Evolutionary conservation across 192 early-diverging fungal genomes (phyloP).

Genomic region (Allomyces javanicus): DNA sequence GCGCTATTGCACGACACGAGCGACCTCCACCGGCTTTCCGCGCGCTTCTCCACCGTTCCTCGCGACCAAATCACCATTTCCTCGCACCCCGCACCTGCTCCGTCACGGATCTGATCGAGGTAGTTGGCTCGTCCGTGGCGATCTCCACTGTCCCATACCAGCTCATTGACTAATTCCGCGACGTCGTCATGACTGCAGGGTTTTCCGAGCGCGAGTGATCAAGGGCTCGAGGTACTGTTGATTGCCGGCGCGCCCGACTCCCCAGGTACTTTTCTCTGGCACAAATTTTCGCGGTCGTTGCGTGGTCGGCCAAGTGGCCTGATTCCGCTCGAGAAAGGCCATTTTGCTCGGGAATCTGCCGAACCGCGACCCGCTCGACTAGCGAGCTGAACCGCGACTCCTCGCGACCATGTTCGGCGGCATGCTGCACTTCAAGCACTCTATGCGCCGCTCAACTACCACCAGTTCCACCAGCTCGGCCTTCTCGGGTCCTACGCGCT

Average conservation of each 20-base stretch:
- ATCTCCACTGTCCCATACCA: too few relatives aligned
- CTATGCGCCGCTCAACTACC: conserved; percentile 52
- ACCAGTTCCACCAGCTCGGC: conserved; percentile 55
- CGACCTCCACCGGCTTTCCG: too few relatives aligned
- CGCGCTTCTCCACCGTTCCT: too few relatives aligned
- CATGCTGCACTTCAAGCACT: conserved; percentile 78
- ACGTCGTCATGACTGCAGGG: too few relatives aligned
- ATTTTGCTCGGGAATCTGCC: conserved; percentile 83
- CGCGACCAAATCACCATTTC: too few relatives aligned
- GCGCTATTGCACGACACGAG: too few relatives aligned
- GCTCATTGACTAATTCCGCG: too few relatives aligned
- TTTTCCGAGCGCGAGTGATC: too few relatives aligned
- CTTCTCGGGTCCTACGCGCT: conserved; percentile 38
- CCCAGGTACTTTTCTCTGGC: conserved; percentile 70
- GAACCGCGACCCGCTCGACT: conserved; percentile 80
- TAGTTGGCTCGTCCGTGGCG: too few relatives aligned
- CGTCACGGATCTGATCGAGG: too few relatives aligned
- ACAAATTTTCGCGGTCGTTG: conserved; percentile 93
- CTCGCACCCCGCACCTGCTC: too few relatives aligned
- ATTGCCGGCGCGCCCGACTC: conserved; percentile 67
- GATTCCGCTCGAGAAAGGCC: conserved; percentile 49
- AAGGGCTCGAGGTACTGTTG: conserved; percentile 77
- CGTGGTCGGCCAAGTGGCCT: conserved; percentile 58
- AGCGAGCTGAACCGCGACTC: conserved; percentile 54
- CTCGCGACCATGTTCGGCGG: conserved; percentile 87